Conservation (phyloP, 192 early-diverging fungal genomes). For the Gamsiella multidivaricata region DNA sequence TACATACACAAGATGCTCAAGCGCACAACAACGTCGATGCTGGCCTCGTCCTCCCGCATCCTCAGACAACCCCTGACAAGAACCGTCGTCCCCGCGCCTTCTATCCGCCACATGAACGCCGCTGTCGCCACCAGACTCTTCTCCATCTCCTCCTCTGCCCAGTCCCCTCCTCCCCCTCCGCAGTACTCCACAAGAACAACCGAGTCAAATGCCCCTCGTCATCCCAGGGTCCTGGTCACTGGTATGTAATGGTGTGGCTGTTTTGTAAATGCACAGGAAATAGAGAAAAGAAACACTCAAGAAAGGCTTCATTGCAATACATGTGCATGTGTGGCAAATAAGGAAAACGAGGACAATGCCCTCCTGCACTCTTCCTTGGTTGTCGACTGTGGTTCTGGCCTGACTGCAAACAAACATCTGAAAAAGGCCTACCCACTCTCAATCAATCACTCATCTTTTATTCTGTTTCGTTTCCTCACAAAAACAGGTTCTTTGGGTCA, state of each 20-base stretch:
- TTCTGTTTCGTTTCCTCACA: background rate
- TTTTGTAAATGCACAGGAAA: too few relatives aligned
- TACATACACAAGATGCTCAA: slow-evolving; percentile 10
- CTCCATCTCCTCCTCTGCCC: slow-evolving; percentile 7
- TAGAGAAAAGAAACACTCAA: too few relatives aligned
- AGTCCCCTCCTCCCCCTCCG: slow-evolving; percentile 3
- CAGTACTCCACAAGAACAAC: slow-evolving; percentile 1
- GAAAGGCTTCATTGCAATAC: too few relatives aligned
- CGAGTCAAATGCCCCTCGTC: slow-evolving; percentile 17
- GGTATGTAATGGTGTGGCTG: slow-evolving; percentile 43
- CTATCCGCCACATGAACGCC: slow-evolving; percentile 2
- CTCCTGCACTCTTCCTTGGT: background rate
- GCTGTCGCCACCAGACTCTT: background rate
- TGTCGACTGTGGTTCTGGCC: too few relatives aligned
- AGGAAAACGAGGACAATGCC: background rate
- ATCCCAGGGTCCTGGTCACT: slow-evolving; percentile 70
- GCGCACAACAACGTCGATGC: slow-evolving; percentile 5
- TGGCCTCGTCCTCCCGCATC: slow-evolving; percentile 16
- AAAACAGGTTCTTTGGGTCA: slow-evolving; percentile 62
- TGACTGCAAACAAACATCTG: too few relatives aligned
- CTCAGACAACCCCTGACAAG: slow-evolving; percentile 9
- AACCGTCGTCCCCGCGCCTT: background rate
- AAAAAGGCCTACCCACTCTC: too few relatives aligned
- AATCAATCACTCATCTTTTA: background rate
- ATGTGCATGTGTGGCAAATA: background rate